Percentiles rank a stretch among this genome's conserved stretches.
These are phyloP conservation scores for Cymbomonas tetramitiformis DNA, from an alignment of 139 green algal species.

Conservation along the genomic window DNA sequence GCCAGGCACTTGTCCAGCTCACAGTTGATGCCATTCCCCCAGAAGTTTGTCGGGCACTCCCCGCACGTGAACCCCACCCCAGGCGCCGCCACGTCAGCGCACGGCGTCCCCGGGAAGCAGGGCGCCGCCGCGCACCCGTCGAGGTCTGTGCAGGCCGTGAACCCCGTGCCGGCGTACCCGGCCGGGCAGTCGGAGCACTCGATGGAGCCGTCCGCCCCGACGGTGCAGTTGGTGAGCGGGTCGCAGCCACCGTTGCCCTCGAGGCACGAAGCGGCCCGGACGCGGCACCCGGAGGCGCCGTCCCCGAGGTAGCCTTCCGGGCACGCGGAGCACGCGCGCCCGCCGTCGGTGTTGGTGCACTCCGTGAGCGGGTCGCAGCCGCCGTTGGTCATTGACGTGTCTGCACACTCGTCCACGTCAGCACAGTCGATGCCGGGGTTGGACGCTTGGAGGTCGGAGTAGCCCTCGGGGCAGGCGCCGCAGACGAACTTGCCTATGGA, in stretches of 20 bases:
- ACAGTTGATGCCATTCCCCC: neutral
- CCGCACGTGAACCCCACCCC: conserved; percentile 5
- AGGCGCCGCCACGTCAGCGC: neutral
- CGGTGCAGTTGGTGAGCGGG: conserved; percentile 2
- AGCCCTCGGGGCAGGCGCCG: neutral
- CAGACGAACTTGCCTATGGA: neutral
- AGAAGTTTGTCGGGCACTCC: neutral
- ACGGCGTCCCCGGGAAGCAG: conserved; percentile 1
- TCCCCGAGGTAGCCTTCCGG: neutral
- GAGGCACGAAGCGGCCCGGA: neutral
- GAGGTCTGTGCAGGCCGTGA: neutral
- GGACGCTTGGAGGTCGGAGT: too few species aligned
- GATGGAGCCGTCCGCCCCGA: neutral
- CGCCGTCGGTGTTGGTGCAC: conserved; percentile 5
- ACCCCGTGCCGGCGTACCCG: conserved; percentile 1
- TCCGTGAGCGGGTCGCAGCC: conserved; percentile 1
- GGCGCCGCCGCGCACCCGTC: neutral
- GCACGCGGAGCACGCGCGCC: conserved; percentile 2
- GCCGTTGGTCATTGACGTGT: neutral
- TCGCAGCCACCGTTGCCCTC: neutral
- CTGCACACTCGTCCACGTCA: neutral
- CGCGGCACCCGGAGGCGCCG: conserved; percentile 5
- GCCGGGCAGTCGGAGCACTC: conserved; percentile 3
- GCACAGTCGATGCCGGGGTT: neutral
- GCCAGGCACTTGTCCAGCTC: too few species aligned